These are phyloP conservation scores for Phytophthora agathidicida DNA, from an alignment of 352 stramenopile genomes.

Conservation along the genomic window DNA sequence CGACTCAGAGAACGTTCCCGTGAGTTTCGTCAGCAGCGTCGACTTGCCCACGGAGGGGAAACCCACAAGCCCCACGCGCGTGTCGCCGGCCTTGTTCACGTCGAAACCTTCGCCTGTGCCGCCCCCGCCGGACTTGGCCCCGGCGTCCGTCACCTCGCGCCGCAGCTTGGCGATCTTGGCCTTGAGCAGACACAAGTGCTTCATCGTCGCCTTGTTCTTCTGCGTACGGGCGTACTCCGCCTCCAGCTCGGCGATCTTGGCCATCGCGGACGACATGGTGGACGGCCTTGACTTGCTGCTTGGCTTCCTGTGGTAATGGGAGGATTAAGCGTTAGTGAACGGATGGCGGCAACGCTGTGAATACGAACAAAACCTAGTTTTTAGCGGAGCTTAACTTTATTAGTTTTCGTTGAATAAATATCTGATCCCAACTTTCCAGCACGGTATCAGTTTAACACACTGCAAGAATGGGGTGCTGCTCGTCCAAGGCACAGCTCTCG, in stretches of 20 bases:
- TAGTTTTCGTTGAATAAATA: too few species aligned
- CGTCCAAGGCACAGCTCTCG: slow-evolving; percentile 60
- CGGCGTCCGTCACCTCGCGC: slow-evolving; percentile 90
- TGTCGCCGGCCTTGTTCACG: slow-evolving; percentile 96
- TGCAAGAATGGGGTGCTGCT: slow-evolving; percentile 71
- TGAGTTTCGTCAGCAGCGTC: slow-evolving; percentile 97
- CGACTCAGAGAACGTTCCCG: slow-evolving; percentile 95
- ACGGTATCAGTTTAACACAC: neutral
- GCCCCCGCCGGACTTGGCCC: slow-evolving; percentile 66
- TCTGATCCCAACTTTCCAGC: slow-evolving; percentile 1
- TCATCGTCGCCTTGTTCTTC: slow-evolving; percentile 99
- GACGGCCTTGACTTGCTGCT: neutral
- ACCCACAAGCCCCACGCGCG: slow-evolving; percentile 97
- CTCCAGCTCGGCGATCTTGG: slow-evolving; percentile 86
- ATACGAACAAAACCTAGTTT: too few species aligned
- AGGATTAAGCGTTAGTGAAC: neutral
- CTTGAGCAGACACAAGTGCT: slow-evolving; percentile 98
- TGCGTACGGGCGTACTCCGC: slow-evolving; percentile 97
- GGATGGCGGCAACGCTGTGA: too few species aligned
- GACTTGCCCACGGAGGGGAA: slow-evolving; percentile 99
- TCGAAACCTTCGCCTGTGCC: slow-evolving; percentile 89
- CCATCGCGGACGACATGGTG: slow-evolving; percentile 70
- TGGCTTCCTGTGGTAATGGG: slow-evolving; percentile 1
- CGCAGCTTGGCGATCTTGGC: slow-evolving; percentile 98
- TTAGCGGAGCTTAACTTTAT: too few species aligned